Evolutionary conservation across 2,329 filamentous ascomycete species (phyloP), one percentile per base, ranked within the genome.

Genomic region (Berkeleyomyces rouxiae): DNA sequence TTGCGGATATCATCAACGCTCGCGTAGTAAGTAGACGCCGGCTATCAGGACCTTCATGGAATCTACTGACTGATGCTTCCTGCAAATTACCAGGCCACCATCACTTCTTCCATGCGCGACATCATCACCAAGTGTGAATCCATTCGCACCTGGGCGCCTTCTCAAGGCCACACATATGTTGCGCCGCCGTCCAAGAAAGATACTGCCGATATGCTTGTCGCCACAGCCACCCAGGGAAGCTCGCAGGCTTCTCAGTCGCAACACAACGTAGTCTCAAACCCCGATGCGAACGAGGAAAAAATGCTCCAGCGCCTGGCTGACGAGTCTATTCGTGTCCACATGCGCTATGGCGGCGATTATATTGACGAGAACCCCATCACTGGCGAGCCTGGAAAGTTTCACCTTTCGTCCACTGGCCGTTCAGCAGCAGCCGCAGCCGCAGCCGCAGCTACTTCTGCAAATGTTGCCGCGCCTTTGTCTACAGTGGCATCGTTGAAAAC

Each of bases 321-420:
- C 67, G 80, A 84, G 67, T 80, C 82, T 0, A 78, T 83, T 65
- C 72, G 75, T 67, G 75, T 82, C 47, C 80, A 83, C 67, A 74
- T 82, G 71, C 77, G 76, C 66, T 81, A 80, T 67, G 83, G 82
- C 44, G 79, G 81, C 58, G 82, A 86, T 66, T 86, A 83, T 69
- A 80, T 86, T 72, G 82, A 86, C 71, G 81, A 85, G 70, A 86
- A 84, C 67, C 82, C 83, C 49, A 85, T 86, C 67, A 85, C 82
- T 0, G 83, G 84, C 58, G 77, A 79, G 39, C 83, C 83, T 0
- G 83, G 83, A 59, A 81, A 83, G 61, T 86, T 86, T 70, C 82
- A 85, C 67, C 76, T 85, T 9, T 79, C 79, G 7, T 82, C 81
- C 6, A 84, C 82, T 0, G 82, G 83, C 1, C 77, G 63, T 39